These are phyloP conservation scores for Fusarium sp. DNA, from an alignment of 2,329 filamentous ascomycete genomes.

Conservation along the genomic window DNA sequence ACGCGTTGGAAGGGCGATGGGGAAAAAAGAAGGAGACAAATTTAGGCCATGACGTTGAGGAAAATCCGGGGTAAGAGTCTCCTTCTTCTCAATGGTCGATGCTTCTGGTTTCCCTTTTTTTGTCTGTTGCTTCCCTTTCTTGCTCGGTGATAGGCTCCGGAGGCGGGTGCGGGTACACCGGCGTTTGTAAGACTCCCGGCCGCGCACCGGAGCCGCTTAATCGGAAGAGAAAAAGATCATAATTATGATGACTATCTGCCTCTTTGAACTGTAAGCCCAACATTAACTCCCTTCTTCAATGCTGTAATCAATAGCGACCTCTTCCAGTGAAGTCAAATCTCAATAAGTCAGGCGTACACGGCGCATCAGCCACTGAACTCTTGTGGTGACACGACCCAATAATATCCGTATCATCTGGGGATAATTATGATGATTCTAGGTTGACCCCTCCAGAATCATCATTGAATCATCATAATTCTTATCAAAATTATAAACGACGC, in stretches of 20 bases:
- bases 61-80: slow-evolving; percentile 43
- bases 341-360: no score
- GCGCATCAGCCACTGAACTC: no score
- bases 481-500: neutral
- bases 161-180: slow-evolving; percentile 25
- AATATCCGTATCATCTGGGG: no score
- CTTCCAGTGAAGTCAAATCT: no score
- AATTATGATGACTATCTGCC: neutral
- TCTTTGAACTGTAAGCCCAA: no score
- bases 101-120: neutral
- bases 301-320: no score
- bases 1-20: slow-evolving; percentile 23
- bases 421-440: neutral
- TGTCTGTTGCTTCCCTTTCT: neutral
- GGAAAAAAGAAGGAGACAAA: neutral
- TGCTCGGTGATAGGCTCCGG: slow-evolving; percentile 20
- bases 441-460: no score
- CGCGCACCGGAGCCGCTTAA: slow-evolving; percentile 29
- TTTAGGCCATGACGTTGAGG: slow-evolving; percentile 35
- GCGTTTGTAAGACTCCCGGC: slow-evolving; percentile 28
- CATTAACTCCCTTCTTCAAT: no score
- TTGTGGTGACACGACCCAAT: no score
- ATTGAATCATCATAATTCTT: neutral
- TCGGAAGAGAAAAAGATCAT: neutral
- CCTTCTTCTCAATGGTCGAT: slow-evolving; percentile 27